Conservation (phyloP, 108 stramenopile species). For the Nitzschia sp. region DNA sequence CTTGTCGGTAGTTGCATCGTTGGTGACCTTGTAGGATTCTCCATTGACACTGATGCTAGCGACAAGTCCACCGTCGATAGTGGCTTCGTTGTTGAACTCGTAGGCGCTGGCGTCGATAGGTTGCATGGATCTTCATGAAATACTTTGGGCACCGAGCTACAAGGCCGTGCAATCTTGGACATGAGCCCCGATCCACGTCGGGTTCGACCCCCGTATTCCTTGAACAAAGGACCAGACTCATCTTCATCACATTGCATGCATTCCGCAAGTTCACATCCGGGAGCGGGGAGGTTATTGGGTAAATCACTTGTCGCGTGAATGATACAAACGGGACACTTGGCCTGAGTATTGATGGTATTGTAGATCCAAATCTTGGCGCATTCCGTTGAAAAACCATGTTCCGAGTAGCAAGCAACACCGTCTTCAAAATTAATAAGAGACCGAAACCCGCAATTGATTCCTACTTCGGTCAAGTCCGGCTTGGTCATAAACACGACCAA, state of each 20-base stretch:
- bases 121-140: neutral
- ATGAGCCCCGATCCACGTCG: constrained; percentile 49
- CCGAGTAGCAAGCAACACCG: constrained; percentile 32
- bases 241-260: constrained; percentile 62
- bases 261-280: constrained; percentile 40
- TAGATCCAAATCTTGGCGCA: constrained; percentile 46
- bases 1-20: too few relatives aligned
- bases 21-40: too few relatives aligned
- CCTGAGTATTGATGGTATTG: constrained; percentile 15
- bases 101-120: neutral
- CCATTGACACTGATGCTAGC: too few relatives aligned
- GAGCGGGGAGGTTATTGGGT: constrained; percentile 45
- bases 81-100: neutral
- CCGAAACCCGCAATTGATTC: constrained; percentile 11
- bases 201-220: constrained; percentile 48
- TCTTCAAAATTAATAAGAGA: constrained; percentile 19
- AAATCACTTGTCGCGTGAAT: neutral
- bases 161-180: constrained; percentile 34
- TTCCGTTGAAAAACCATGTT: constrained; percentile 31
- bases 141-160: constrained; percentile 14
- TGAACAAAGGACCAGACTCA: constrained; percentile 38
- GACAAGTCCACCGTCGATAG: too few relatives aligned
- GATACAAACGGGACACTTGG: constrained; percentile 18
- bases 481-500: constrained; percentile 33
- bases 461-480: neutral